Conservation (phyloP, 73 alveolate species). For the Durusdinium trenchii region DNA sequence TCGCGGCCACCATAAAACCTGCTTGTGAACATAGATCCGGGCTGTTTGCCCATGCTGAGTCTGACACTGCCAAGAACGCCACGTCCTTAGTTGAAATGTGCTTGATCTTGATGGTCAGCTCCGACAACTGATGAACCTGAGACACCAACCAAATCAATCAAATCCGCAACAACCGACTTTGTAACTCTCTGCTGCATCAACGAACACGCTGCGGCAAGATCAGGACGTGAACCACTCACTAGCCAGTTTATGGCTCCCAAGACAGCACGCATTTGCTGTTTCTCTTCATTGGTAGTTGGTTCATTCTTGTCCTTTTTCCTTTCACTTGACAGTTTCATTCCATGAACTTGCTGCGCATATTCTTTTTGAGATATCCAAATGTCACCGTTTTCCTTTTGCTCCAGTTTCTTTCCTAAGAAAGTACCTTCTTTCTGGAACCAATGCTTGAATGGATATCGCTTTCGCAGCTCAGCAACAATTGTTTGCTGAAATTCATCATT, state of each 20-base stretch:
- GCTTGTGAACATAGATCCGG: neutral
- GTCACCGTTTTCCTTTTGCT: neutral
- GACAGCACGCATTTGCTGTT: neutral
- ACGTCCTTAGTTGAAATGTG: neutral
- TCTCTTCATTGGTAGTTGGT: neutral
- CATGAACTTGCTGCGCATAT: neutral
- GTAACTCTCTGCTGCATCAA: neutral
- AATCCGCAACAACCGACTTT: neutral
- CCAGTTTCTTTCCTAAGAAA: neutral
- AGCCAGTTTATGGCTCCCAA: neutral
- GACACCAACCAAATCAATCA: neutral
- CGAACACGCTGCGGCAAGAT: neutral
- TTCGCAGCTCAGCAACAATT: neutral
- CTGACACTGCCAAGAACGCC: neutral
- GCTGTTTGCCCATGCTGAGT: constrained; percentile 7
- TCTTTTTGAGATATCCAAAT: neutral
- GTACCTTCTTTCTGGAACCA: neutral
- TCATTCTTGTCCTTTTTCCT: neutral
- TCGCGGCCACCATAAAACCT: neutral
- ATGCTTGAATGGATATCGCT: constrained; percentile 13
- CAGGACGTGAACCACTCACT: neutral
- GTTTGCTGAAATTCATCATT: neutral
- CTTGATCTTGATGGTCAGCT: neutral
- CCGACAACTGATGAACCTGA: neutral
- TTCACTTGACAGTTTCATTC: neutral